phyloP scores from a whole-genome alignment of 441 rosid genomes.

The Corymbia calophylla region DNA sequence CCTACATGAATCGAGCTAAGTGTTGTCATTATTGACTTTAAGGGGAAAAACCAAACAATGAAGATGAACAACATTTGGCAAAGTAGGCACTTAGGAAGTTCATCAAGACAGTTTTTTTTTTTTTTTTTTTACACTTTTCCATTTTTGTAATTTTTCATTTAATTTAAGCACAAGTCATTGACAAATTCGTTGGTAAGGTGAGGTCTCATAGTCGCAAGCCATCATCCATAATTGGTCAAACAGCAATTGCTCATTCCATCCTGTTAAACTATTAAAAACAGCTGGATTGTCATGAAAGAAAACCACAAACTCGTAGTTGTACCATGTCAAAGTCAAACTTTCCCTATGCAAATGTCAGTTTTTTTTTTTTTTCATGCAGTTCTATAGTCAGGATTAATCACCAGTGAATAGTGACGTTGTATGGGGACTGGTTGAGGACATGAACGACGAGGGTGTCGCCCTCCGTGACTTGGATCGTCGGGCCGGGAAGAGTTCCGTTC shows the following conservation, averaged over 20 bases:
- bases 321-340: neutral
- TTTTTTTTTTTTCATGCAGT: neutral
- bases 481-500: neutral
- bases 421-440: neutral
- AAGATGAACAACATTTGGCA: neutral
- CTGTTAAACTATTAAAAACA: neutral
- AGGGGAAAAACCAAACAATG: no score
- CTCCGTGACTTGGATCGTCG: neutral
- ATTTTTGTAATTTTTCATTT: neutral
- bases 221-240: neutral
- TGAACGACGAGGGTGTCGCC: neutral
- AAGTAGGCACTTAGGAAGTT: neutral
- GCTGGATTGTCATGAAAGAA: neutral
- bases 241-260: neutral
- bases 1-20: neutral
- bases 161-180: neutral
- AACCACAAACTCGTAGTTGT: neutral
- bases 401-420: constrained; percentile 2
- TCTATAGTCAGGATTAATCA: neutral
- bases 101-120: neutral
- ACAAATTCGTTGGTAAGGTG: neutral
- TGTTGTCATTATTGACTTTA: neutral
- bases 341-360: neutral
- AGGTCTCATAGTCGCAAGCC: neutral
- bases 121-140: no score